A percentile compares a stretch with the other conserved stretches of the same genome.
Conservation (phyloP, 805 yeast species). For the Cyberlindnera amylophila region DNA sequence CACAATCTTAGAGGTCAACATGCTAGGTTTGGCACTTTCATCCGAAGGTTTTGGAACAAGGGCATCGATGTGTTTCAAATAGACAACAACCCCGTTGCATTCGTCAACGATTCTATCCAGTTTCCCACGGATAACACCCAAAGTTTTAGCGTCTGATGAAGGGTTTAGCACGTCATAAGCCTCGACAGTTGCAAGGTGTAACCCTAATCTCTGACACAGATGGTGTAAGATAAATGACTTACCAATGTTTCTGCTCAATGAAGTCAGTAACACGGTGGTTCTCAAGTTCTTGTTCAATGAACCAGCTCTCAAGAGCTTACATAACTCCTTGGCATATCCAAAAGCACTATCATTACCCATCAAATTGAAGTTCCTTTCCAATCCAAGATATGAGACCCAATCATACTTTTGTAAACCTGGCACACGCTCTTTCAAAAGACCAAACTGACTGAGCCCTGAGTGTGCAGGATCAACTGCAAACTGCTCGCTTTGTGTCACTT, state of each 20-base stretch:
- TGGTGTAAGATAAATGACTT: conserved; percentile 61
- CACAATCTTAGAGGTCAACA: conserved; percentile 45
- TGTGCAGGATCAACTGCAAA: conserved; percentile 61
- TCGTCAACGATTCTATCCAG: conserved; percentile 57
- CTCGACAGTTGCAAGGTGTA: conserved; percentile 65
- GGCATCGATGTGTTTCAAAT: conserved; percentile 70
- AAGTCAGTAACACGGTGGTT: conserved; percentile 63
- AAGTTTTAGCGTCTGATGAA: conserved; percentile 71
- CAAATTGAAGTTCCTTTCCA: conserved; percentile 40
- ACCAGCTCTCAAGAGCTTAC: conserved; percentile 53
- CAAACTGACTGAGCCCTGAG: conserved; percentile 67
- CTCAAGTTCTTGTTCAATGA: conserved; percentile 38
- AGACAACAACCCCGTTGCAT: conserved; percentile 47
- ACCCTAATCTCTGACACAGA: conserved; percentile 55
- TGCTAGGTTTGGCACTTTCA: conserved; percentile 40
- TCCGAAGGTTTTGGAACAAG: conserved; percentile 59
- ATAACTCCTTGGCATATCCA: conserved; percentile 47
- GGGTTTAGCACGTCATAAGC: conserved; percentile 62
- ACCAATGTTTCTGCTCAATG: conserved; percentile 75
- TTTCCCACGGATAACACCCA: conserved; percentile 75
- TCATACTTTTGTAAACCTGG: conserved; percentile 22
- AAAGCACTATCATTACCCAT: conserved; percentile 23
- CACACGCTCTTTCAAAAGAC: conserved; percentile 42
- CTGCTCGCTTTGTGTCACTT: conserved; percentile 28
- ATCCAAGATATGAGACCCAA: conserved; percentile 46